A percentile compares a stretch with the other conserved stretches of the same genome.
Conservation (phyloP, 495 filamentous ascomycete genomes). For the Tirmania nivea region DNA sequence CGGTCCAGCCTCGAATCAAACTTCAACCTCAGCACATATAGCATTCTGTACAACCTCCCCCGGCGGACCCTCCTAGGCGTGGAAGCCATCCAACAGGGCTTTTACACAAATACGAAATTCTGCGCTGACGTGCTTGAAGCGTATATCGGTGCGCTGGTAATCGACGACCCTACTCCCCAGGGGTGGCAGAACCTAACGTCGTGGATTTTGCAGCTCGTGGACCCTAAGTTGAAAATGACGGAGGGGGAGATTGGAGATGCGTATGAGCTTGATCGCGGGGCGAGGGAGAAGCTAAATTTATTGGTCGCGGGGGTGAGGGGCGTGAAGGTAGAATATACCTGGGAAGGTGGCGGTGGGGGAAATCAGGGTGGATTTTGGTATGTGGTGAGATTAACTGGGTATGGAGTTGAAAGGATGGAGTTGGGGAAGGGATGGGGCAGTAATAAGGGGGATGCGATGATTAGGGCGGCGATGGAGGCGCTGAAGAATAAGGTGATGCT, state of each 20-base stretch:
- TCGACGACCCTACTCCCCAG: slow-evolving; percentile 7
- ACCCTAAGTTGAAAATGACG: slow-evolving; percentile 13
- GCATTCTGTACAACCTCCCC: slow-evolving; percentile 13
- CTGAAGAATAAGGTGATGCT: slow-evolving; percentile 1
- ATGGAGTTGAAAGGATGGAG: slow-evolving; percentile 10
- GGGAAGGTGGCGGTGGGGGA: slow-evolving; percentile 14
- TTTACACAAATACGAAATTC: slow-evolving; percentile 6
- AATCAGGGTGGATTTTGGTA: slow-evolving; percentile 19
- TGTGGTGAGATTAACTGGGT: slow-evolving; percentile 13
- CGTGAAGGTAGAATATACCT: slow-evolving; percentile 12
- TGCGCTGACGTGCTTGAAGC: slow-evolving; percentile 19
- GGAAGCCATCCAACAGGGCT: background rate
- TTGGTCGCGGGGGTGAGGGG: background rate
- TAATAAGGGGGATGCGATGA: slow-evolving; percentile 7
- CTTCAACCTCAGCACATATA: slow-evolving; percentile 10
- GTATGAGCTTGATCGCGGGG: slow-evolving; percentile 14
- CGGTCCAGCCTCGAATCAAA: slow-evolving; percentile 18
- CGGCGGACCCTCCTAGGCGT: slow-evolving; percentile 8
- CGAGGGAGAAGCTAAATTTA: slow-evolving; percentile 16
- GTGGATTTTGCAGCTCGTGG: slow-evolving; percentile 13
- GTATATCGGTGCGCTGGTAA: slow-evolving; percentile 15
- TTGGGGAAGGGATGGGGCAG: slow-evolving; percentile 15
- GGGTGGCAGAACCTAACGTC: slow-evolving; percentile 5
- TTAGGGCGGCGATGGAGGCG: slow-evolving; percentile 2
- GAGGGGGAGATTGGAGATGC: slow-evolving; percentile 2